Percentiles rank a stretch among this genome's conserved stretches.
phyloP scores from a whole-genome alignment of 2,329 filamentous ascomycete genomes.

The Xylaria sp. region DNA sequence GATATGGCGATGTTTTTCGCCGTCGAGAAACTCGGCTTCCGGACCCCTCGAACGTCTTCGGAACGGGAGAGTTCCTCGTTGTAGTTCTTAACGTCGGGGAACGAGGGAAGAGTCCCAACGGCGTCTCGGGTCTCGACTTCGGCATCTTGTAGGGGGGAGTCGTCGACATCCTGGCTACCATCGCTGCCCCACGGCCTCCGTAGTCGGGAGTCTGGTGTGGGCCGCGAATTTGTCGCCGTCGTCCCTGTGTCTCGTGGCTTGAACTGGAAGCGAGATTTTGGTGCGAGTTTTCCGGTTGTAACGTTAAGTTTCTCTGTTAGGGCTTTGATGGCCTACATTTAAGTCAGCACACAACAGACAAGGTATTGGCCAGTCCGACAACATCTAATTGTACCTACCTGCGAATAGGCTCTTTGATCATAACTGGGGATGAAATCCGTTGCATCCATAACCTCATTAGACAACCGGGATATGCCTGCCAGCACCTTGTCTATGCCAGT shows the following conservation, averaged over 20 bases:
- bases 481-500: constrained; percentile 85
- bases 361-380: not conserved
- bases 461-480: constrained; percentile 81
- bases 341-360: constrained; percentile 19
- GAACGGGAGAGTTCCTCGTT: constrained; percentile 65
- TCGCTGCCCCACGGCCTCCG: constrained; percentile 39
- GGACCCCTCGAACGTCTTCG: constrained; percentile 52
- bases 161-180: constrained; percentile 38
- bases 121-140: constrained; percentile 51
- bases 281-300: constrained; percentile 73
- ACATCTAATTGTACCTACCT: constrained; percentile 61
- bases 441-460: constrained; percentile 86
- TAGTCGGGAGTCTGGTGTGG: constrained; percentile 52
- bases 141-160: constrained; percentile 4
- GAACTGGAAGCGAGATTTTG: constrained; percentile 87
- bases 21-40: constrained; percentile 72
- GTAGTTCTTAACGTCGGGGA: constrained; percentile 60
- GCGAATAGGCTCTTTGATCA: constrained; percentile 86
- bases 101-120: constrained; percentile 53
- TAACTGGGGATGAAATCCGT: constrained; percentile 86
- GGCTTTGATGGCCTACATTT: constrained; percentile 76
- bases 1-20: constrained; percentile 72
- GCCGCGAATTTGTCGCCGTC: constrained; percentile 55
- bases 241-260: constrained; percentile 69
- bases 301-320: constrained; percentile 82